Conservation (phyloP, 2,329 filamentous ascomycete species). For the Colletotrichum abscissum region DNA sequence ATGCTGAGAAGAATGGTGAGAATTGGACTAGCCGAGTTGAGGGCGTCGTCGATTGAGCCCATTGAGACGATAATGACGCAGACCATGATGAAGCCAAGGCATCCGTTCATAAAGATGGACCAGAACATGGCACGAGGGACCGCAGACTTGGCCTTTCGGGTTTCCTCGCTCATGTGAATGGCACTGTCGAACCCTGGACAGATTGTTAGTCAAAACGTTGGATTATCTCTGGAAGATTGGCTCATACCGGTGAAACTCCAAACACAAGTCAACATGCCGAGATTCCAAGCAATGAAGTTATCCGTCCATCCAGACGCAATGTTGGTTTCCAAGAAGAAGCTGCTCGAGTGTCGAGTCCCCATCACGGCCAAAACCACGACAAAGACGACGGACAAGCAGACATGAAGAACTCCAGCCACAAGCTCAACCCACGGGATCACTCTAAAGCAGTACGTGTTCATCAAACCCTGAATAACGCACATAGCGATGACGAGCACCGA, state of each 20-base stretch:
- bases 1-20: constrained; percentile 7
- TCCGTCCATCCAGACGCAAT: constrained; percentile 14
- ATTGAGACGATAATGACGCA: constrained; percentile 11
- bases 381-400: constrained; percentile 7
- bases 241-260: constrained; percentile 13
- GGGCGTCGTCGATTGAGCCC: constrained; percentile 6
- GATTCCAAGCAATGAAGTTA: constrained; percentile 10
- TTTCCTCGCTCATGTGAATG: constrained; percentile 34
- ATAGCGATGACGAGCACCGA: constrained; percentile 17
- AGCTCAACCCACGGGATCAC: constrained; percentile 11
- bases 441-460: constrained; percentile 15
- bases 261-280: constrained; percentile 14
- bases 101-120: constrained; percentile 45
- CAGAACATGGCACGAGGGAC: constrained; percentile 32
- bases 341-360: not conserved
- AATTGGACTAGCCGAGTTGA: not conserved
- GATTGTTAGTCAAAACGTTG: not conserved
- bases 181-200: not conserved
- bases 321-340: constrained; percentile 6
- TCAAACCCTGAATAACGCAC: constrained; percentile 5
- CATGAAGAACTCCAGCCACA: constrained; percentile 7
- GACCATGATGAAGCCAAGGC: constrained; percentile 43
- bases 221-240: not conserved
- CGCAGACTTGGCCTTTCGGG: constrained; percentile 22
- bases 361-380: not conserved